Evolutionary conservation across 148 eudicot species (phyloP), one percentile per base, ranked within the genome.

Genomic region (Diospyros lotus): DNA sequence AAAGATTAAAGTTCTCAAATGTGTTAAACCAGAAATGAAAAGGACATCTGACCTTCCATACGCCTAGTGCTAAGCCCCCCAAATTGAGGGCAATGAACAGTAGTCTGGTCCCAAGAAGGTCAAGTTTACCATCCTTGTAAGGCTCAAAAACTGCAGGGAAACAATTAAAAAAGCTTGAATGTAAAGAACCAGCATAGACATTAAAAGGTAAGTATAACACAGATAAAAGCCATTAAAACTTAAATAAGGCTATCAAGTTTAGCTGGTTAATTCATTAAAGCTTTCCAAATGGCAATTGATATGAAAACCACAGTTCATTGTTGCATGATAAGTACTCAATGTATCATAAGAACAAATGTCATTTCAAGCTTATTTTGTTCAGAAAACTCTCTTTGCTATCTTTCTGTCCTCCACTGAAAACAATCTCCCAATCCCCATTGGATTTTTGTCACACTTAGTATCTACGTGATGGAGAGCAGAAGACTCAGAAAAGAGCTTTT

Each of bases 81-180:
- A 92, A 79, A 64, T 92, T 94, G 44, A 94, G 96, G 65, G 94
- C 96, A 42, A 92, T 87, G 75, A 76, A 94, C 44, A 92, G 81
- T 61, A 94, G 81, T 77, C 92, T 94, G 53, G 98, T 97, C 4
- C 59, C 92, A 60, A 87, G 80, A 51, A 94, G 97, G 67, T 94
- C 97, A 64, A 94, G 96, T 76, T 84, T 90, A 73, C 74, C 84
- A 83, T 92, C 98, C 89, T 83, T 90, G 83, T 82, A 94, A 51
- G 97, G 97, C 80, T 87, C 98, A 81, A 94, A 95, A 78, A 92
- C 97, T 94, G 80, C 79, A 77, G 53, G 28, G 28, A 28, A 28
- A 28, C 28, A 28, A 28, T 39, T 88, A 77, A 68, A 71, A 7
- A 73, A 78, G 73, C 61, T 12, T 17, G 44, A 50, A 51, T n/a